Evolutionary conservation across 768 basidiomycete species (phyloP).

Genomic region (Zangia roseola): DNA sequence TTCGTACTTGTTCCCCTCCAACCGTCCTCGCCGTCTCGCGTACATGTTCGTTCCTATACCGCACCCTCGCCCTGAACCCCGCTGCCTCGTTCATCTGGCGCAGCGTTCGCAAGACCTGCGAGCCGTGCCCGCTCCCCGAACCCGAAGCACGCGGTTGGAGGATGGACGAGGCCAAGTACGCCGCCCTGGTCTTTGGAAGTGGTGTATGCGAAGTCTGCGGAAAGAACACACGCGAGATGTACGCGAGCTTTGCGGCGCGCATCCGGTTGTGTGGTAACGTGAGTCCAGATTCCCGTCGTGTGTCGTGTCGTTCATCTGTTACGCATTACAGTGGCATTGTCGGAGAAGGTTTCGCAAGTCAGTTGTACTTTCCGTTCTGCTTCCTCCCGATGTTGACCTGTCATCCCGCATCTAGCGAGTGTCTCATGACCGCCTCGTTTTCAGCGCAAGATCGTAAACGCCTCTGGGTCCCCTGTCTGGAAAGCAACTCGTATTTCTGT

Average conservation of each 20-base stretch:
- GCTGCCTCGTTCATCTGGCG: conserved; percentile 60
- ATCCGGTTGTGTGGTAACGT: conserved; percentile 46
- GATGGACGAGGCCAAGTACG: conserved; percentile 53
- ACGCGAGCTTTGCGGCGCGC: conserved; percentile 47
- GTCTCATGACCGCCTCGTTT: conserved; percentile 7
- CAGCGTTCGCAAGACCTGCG: conserved; percentile 40
- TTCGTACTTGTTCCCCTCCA: conserved; percentile 48
- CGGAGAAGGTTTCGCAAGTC: conserved; percentile 16
- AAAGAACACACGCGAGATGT: conserved; percentile 36
- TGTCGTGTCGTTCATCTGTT: no score
- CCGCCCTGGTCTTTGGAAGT: conserved; percentile 60
- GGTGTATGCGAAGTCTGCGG: conserved; percentile 59
- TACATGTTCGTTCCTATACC: conserved; percentile 53
- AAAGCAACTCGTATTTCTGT: conserved; percentile 24
- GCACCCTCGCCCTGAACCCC: conserved; percentile 43
- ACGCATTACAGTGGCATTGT: conserved; percentile 22
- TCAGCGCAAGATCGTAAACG: background rate
- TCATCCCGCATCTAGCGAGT: conserved; percentile 7
- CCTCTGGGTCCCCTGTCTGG: conserved; percentile 23
- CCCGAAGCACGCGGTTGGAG: conserved; percentile 37
- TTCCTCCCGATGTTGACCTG: background rate
- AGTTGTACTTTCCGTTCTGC: background rate
- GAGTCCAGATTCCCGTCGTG: conserved; percentile 13
- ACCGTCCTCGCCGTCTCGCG: conserved; percentile 61
- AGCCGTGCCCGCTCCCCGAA: conserved; percentile 39